phyloP scores from a whole-genome alignment of 345 rosid genomes.

The Angophora floribunda region DNA sequence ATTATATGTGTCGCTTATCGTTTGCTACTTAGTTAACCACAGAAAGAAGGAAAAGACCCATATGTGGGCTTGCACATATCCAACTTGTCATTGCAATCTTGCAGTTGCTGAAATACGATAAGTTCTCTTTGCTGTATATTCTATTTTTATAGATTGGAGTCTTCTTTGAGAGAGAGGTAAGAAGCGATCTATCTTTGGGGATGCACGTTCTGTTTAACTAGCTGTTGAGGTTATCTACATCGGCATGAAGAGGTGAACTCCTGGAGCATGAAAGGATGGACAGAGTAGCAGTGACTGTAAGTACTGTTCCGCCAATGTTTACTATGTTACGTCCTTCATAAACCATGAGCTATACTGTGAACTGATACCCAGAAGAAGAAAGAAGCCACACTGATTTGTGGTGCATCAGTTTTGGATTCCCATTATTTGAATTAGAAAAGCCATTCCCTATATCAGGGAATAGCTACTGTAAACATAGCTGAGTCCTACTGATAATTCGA shows the following conservation, averaged over 20 bases:
- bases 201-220: not conserved
- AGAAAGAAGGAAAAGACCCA: not conserved
- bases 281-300: not conserved
- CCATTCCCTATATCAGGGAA: not conserved
- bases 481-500: not conserved
- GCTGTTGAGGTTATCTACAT: not conserved
- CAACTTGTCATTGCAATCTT: not conserved
- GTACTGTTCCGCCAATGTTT: not conserved
- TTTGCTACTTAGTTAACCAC: not conserved
- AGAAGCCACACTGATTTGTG: not conserved
- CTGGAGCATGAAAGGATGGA: not conserved
- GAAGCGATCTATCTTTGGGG: not conserved
- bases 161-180: not conserved
- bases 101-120: not conserved
- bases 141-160: not conserved
- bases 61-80: not conserved
- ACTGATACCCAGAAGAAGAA: not conserved
- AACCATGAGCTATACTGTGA: no score
- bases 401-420: not conserved
- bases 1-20: not conserved
- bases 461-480: not conserved
- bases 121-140: not conserved
- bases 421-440: not conserved
- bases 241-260: not conserved
- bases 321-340: not conserved